Evolutionary conservation across 768 basidiomycete genomes (phyloP).

Genomic region (Sutorius australiensis): DNA sequence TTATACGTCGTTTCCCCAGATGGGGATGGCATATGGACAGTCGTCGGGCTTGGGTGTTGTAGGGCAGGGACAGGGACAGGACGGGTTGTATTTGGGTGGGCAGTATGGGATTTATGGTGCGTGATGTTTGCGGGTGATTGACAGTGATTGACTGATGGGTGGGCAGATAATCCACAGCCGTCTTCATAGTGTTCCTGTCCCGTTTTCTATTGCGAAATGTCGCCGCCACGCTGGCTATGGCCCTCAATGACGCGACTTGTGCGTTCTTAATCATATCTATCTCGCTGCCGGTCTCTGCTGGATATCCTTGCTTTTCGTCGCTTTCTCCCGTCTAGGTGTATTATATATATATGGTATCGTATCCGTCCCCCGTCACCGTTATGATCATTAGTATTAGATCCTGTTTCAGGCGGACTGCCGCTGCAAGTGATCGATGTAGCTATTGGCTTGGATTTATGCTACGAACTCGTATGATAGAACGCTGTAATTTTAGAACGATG

Average conservation of each 20-base stretch:
- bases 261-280: neutral
- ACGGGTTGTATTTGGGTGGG: conserved; percentile 22
- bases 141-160: neutral
- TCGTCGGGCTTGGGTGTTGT: neutral
- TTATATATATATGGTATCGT: neutral
- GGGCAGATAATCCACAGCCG: conserved; percentile 9
- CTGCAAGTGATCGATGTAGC: neutral
- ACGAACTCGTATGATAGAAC: conserved; percentile 7
- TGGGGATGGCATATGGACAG: conserved; percentile 39
- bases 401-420: neutral
- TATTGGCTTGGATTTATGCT: neutral
- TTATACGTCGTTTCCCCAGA: conserved; percentile 48
- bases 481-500: conserved; percentile 6
- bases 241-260: neutral
- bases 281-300: no score
- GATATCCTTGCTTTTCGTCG: neutral
- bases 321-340: neutral
- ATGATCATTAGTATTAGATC: neutral
- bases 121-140: conserved; percentile 1
- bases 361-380: neutral
- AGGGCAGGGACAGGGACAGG: conserved; percentile 21
- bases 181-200: neutral
- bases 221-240: neutral
- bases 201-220: neutral
- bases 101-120: conserved; percentile 30